A percentile compares a stretch with the other conserved stretches of the same genome.
Evolutionary conservation across 2,329 filamentous ascomycete genomes (phyloP).

Genomic region (Leptographium galeiforme): DNA sequence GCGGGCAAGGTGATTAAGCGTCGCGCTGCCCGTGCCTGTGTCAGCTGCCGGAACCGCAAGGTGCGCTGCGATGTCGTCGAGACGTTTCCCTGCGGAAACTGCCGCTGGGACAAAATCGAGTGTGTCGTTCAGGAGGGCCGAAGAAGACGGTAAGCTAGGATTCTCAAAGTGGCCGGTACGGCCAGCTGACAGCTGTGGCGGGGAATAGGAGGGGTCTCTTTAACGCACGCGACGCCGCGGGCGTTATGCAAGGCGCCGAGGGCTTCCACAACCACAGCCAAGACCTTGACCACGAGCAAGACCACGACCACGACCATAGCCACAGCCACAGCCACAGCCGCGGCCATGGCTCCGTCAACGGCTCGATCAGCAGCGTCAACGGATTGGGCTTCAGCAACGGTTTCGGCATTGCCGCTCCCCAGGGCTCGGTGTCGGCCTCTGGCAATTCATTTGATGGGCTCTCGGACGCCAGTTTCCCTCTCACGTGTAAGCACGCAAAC

Average conservation of each 20-base stretch:
- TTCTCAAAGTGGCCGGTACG: background rate
- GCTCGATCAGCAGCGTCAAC: background rate
- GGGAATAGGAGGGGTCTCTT: constrained; percentile 8
- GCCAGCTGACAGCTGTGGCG: background rate
- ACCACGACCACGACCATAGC: background rate
- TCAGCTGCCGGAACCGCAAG: constrained; percentile 77
- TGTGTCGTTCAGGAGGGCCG: constrained; percentile 71
- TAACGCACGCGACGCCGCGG: constrained; percentile 9
- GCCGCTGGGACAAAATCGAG: constrained; percentile 65
- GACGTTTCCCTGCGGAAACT: constrained; percentile 77
- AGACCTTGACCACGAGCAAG: background rate
- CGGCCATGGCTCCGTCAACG: constrained; percentile 4
- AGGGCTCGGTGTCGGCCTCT: background rate
- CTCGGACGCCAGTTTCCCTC: background rate
- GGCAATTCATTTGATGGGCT: background rate
- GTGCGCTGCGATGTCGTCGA: constrained; percentile 91
- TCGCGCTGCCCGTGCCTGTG: constrained; percentile 81
- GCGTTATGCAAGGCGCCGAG: constrained; percentile 2
- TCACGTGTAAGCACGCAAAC: background rate
- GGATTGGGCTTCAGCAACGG: constrained; percentile 1
- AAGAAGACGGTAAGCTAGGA: constrained; percentile 60
- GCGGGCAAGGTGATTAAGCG: constrained; percentile 51
- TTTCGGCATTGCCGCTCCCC: constrained; percentile 2
- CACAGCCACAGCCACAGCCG: constrained; percentile 1
- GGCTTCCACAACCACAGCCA: constrained; percentile 2